Evolutionary conservation across 169 alveolate genomes (phyloP).

Genomic region (Theileria orientalis): DNA sequence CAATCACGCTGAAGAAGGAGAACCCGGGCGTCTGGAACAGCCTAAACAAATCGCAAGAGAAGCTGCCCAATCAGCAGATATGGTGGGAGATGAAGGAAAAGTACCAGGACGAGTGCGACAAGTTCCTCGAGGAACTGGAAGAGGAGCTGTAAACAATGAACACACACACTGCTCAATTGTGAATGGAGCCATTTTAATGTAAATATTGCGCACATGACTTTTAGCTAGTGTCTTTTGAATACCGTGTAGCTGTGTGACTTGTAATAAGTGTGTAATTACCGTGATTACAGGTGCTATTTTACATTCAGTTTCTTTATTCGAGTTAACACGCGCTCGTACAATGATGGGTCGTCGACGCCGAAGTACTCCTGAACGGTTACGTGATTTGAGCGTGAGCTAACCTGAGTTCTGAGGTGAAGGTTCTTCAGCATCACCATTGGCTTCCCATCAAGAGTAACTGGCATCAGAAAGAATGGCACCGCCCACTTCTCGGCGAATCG

Average conservation of each 20-base stretch:
- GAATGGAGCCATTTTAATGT: background rate
- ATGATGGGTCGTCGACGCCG: background rate
- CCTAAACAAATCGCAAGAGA: conserved; percentile 76
- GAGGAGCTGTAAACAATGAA: conserved; percentile 6
- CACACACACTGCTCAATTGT: background rate
- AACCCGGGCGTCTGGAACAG: conserved; percentile 79
- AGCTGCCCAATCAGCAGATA: conserved; percentile 84
- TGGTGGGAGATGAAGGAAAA: conserved; percentile 94
- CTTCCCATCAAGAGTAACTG: conserved; percentile 11
- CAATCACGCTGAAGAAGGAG: conserved; percentile 80
- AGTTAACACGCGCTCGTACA: too few relatives aligned
- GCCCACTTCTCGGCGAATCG: conserved; percentile 39
- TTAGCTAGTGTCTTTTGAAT: too few relatives aligned
- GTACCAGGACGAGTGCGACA: conserved; percentile 66
- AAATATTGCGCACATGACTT: background rate
- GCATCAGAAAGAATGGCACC: conserved; percentile 17
- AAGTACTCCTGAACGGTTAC: conserved; percentile 1
- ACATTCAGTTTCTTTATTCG: too few relatives aligned
- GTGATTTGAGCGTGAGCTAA: background rate
- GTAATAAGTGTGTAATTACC: too few relatives aligned
- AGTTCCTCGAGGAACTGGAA: conserved; percentile 11
- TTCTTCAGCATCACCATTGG: conserved; percentile 21
- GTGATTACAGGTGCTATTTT: background rate
- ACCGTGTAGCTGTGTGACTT: too few relatives aligned
- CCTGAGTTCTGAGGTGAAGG: conserved; percentile 19